Conservation (phyloP, 257 asterid species). For the Nicotiana otophora region DNA sequence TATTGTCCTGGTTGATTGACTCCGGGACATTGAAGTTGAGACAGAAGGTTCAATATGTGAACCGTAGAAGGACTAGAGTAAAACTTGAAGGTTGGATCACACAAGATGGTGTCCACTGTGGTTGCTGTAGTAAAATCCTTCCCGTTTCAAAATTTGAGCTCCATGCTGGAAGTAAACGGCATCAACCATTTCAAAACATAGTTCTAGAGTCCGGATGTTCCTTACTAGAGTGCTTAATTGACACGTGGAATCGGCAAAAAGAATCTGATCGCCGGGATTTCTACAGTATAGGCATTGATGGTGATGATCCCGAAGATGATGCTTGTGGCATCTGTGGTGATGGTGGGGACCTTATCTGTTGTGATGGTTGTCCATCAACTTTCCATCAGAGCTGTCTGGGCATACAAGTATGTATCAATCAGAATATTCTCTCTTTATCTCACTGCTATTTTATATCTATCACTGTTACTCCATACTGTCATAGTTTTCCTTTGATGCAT, state of each 20-base stretch:
- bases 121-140: slow-evolving; percentile 22
- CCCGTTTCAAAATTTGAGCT: slow-evolving; percentile 16
- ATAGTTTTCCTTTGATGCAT: no score
- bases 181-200: slow-evolving; percentile 14
- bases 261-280: slow-evolving; percentile 7
- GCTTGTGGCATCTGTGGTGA: slow-evolving; percentile 22
- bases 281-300: slow-evolving; percentile 5
- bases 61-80: slow-evolving; percentile 3
- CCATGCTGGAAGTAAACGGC: slow-evolving; percentile 19
- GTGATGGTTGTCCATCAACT: slow-evolving; percentile 24
- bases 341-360: slow-evolving; percentile 24
- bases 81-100: slow-evolving; percentile 20
- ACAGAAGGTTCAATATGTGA: slow-evolving; percentile 17
- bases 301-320: slow-evolving; percentile 20
- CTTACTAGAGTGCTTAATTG: slow-evolving; percentile 14
- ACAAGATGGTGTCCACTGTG: slow-evolving; percentile 17
- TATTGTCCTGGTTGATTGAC: slow-evolving; percentile 20
- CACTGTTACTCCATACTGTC: neutral
- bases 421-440: neutral
- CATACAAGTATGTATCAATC: slow-evolving; percentile 9
- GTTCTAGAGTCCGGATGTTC: slow-evolving; percentile 14
- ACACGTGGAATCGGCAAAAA: slow-evolving; percentile 18
- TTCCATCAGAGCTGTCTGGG: slow-evolving; percentile 19
- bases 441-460: neutral
- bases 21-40: neutral